Conservation (phyloP, 1,139 yeast genomes). For the Saccharomyces uvarum region DNA sequence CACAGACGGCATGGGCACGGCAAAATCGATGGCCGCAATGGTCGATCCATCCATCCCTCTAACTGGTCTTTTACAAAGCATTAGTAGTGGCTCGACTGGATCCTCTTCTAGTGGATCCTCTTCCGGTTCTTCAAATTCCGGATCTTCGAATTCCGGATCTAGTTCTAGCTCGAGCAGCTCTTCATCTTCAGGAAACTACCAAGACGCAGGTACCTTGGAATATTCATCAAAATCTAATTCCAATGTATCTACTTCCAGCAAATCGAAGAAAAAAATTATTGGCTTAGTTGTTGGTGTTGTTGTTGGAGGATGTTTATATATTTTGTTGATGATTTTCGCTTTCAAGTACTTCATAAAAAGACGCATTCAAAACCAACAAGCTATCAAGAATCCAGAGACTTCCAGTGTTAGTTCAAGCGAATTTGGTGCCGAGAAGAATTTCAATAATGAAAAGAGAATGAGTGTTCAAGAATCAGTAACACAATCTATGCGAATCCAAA, state of each 20-base stretch:
- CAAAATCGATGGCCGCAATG: conserved; percentile 44
- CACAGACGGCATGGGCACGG: conserved; percentile 42
- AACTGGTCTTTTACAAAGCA: conserved; percentile 38
- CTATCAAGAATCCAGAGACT: conserved; percentile 13
- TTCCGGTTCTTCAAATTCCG: conserved; percentile 1
- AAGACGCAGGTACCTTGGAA: conserved; percentile 41
- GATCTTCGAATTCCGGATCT: conserved; percentile 3
- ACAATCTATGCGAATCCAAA: conserved; percentile 25
- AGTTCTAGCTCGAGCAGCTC: conserved; percentile 4
- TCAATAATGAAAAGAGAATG: conserved; percentile 9
- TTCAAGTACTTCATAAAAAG: conserved; percentile 36
- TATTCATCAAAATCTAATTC: conserved; percentile 19
- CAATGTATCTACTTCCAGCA: conserved; percentile 23
- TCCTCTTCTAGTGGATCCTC: conserved; percentile 17
- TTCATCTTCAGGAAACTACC: conserved; percentile 7
- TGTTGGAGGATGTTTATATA: conserved; percentile 53
- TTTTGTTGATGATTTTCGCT: conserved; percentile 42
- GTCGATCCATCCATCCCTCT: conserved; percentile 61
- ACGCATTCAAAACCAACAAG: conserved; percentile 13
- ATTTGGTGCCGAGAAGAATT: conserved; percentile 26
- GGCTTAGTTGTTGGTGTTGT: conserved; percentile 64
- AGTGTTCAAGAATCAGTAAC: conserved; percentile 16
- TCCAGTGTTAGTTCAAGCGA: conserved; percentile 28
- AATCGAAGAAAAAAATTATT: conserved; percentile 37
- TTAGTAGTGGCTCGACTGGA: conserved; percentile 18